phyloP scores from a whole-genome alignment of 176 grass and related monocot species.

The Triticum dicoccoides region DNA sequence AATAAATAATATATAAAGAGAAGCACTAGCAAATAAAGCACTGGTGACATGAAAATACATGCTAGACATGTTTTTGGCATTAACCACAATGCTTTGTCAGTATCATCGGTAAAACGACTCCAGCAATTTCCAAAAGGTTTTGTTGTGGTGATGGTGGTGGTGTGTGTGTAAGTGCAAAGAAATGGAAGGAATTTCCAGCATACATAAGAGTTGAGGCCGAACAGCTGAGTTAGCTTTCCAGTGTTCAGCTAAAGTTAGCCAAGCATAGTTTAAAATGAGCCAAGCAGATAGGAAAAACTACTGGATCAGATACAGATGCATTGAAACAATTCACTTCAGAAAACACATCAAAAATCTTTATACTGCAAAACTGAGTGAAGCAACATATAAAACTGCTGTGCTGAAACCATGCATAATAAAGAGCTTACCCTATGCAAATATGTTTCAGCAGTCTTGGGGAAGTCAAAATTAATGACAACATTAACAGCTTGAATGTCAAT shows the following conservation, averaged over 20 bases:
- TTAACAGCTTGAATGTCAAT: conserved; percentile 98
- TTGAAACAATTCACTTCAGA: not conserved
- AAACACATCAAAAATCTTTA: not conserved
- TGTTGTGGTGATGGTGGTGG: too few relatives aligned
- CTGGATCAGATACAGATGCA: not conserved
- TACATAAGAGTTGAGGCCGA: not conserved
- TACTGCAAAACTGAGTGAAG: not conserved
- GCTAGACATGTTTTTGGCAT: not conserved
- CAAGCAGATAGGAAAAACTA: not conserved
- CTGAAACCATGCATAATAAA: conserved; percentile 5
- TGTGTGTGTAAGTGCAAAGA: too few relatives aligned
- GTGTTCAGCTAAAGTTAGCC: not conserved
- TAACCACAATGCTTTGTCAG: not conserved
- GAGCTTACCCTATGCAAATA: conserved; percentile 84
- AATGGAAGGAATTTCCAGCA: not conserved
- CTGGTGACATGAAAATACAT: not conserved
- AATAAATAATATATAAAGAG: not conserved
- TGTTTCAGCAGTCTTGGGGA: conserved; percentile 84
- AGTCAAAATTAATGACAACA: conserved; percentile 98
- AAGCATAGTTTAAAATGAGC: not conserved
- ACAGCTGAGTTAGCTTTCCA: not conserved
- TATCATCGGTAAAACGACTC: not conserved
- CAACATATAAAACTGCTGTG: not conserved
- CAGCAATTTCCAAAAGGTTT: not conserved
- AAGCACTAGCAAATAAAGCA: not conserved